Conservation (phyloP, 2,329 filamentous ascomycete genomes). For the Knufia fluminis region DNA sequence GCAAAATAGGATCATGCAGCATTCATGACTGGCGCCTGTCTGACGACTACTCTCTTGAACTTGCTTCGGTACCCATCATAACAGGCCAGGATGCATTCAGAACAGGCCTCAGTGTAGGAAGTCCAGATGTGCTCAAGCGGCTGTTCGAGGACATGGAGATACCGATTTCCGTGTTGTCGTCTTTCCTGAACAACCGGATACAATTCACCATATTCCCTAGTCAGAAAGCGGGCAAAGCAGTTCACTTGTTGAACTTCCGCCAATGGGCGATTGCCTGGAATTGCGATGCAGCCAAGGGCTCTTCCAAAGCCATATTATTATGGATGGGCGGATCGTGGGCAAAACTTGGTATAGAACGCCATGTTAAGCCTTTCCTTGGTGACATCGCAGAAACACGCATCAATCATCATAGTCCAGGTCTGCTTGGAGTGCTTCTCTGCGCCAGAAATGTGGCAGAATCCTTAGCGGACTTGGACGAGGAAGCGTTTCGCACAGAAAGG, state of each 20-base stretch:
- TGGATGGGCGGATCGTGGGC: not conserved
- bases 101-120: not conserved
- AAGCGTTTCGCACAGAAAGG: not conserved
- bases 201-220: not conserved
- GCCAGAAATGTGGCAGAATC: not conserved
- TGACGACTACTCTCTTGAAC: not conserved
- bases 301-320: not conserved
- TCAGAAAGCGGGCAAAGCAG: not conserved
- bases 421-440: not conserved
- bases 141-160: not conserved
- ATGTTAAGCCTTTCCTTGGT: not conserved
- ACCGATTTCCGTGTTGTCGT: not conserved
- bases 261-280: not conserved
- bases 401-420: not conserved
- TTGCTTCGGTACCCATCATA: not conserved
- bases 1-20: not conserved
- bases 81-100: not conserved
- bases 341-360: not conserved
- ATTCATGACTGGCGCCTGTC: not conserved
- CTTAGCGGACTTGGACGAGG: not conserved
- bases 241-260: not conserved
- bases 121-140: not conserved
- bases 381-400: not conserved
- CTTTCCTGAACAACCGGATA: not conserved
- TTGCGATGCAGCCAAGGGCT: not conserved